Evolutionary conservation across 1,284 basidiomycete genomes (phyloP).

Genomic region (Gymnopus androsaceus): DNA sequence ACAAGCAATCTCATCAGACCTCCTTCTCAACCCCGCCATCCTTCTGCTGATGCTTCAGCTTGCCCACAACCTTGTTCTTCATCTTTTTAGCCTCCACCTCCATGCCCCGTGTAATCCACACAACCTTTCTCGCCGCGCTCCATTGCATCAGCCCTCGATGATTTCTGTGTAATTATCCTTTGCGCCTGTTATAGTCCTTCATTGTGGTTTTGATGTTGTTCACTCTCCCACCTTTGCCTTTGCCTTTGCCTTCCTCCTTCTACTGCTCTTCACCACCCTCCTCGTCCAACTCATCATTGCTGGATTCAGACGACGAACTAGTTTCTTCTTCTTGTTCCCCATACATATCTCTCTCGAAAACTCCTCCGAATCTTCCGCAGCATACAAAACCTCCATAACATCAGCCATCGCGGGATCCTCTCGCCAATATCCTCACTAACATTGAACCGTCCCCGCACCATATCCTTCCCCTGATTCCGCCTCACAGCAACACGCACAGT

Average conservation of each 20-base stretch:
- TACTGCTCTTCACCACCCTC: conserved; percentile 16
- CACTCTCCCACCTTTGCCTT: conserved; percentile 13
- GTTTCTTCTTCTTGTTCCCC: conserved; percentile 15
- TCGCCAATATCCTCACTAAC: conserved; percentile 23
- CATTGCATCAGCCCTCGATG: conserved; percentile 48
- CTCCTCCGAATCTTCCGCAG: conserved; percentile 34
- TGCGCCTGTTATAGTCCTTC: conserved; percentile 27
- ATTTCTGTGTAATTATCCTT: conserved; percentile 37
- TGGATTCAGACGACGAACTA: conserved; percentile 6
- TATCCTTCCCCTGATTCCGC: conserved; percentile 27
- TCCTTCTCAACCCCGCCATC: conserved; percentile 38
- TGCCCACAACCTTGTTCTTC: conserved; percentile 32
- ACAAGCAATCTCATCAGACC: no score
- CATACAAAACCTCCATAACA: conserved; percentile 45
- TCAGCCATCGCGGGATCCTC: conserved; percentile 35
- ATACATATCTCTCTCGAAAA: conserved; percentile 22
- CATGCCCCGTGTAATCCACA: conserved; percentile 36
- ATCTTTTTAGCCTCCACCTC: conserved; percentile 34
- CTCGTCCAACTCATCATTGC: conserved; percentile 13
- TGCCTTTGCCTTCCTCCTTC: conserved; percentile 16
- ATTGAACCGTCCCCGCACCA: conserved; percentile 30
- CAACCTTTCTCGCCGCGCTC: conserved; percentile 38
- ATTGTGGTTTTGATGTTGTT: conserved; percentile 24
- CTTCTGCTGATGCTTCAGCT: conserved; percentile 34
- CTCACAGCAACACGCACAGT: conserved; percentile 31